Conservation (phyloP, 345 rosid species). For the Eucalyptus cloeziana region DNA sequence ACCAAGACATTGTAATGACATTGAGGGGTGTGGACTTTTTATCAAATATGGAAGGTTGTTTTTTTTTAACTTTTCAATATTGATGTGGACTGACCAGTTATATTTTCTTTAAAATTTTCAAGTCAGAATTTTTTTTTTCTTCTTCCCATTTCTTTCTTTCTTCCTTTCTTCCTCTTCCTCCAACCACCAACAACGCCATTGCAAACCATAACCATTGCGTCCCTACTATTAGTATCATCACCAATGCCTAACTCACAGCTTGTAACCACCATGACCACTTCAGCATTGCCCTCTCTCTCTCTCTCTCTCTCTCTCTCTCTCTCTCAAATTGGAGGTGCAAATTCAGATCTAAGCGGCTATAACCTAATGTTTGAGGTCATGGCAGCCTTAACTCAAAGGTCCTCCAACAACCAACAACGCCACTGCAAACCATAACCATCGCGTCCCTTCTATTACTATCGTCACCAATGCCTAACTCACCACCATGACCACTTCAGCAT, state of each 20-base stretch:
- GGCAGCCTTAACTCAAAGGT: no score
- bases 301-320: neutral
- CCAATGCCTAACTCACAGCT: neutral
- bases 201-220: neutral
- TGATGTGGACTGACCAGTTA: neutral
- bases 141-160: neutral
- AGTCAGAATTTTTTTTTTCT: neutral
- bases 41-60: neutral
- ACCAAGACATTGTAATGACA: neutral
- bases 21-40: neutral
- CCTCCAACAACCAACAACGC: neutral
- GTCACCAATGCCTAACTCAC: neutral
- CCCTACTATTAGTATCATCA: neutral
- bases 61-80: neutral
- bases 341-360: no score
- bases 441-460: neutral
- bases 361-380: no score
- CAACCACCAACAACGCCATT: neutral
- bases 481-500: constrained; percentile 17
- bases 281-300: neutral
- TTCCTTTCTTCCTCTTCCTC: neutral
- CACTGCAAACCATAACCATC: neutral
- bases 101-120: neutral
- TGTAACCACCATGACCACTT: constrained; percentile 25
- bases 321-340: no score